Base-by-base conservation (phyloP, 441 rosid species). In the Erodium texanum region DNA sequence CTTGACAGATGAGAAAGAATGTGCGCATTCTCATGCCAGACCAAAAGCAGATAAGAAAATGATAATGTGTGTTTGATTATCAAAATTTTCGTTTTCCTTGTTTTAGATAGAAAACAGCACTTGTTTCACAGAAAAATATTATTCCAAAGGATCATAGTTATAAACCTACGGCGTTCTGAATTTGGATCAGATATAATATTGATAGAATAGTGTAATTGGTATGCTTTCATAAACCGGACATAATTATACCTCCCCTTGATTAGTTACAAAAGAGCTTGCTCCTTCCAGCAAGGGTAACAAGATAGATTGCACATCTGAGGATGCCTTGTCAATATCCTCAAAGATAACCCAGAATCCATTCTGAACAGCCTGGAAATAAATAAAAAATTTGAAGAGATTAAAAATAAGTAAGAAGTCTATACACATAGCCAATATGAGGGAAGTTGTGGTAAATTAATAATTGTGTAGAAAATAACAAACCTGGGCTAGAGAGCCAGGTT, bases 401-500 rank as follows among this genome's bases (percentile, higher is more conserved):
- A 3, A 67, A 66, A 61, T 41, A 61, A 65, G 23, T 43, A 38
- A 7, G 45, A 67, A 64, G 8, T 27, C 66, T 24, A 77, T 8
- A 32, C 1, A 20, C 41, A 65, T 8, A 61, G 36, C 38, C 64
- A 72, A 45, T 48, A 15, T 29, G 64, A 65, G 67, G 64, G 78
- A 68, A 16, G 48, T 6, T 32, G 78, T 29, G 70, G 23, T 22
- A 72, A 56, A 3, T 64, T 14, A 34, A 24, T 68, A 27, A 22
- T 3, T 70, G 27, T 22, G 1, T 5, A 15, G 24, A 7, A 74
- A 66, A 66, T 59, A 73, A 69, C 76, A 84, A 73, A 95, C 99
- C 96, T 95, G 99, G 48, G 91, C 82, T 71, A 92, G 94, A n/a
- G 97, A 87, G 32, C 99, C 99, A 72, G 91, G 96, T 70, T 92